Base-by-base conservation (phyloP, 2,329 filamentous ascomycete genomes). In the Verticillium nubilum region DNA sequence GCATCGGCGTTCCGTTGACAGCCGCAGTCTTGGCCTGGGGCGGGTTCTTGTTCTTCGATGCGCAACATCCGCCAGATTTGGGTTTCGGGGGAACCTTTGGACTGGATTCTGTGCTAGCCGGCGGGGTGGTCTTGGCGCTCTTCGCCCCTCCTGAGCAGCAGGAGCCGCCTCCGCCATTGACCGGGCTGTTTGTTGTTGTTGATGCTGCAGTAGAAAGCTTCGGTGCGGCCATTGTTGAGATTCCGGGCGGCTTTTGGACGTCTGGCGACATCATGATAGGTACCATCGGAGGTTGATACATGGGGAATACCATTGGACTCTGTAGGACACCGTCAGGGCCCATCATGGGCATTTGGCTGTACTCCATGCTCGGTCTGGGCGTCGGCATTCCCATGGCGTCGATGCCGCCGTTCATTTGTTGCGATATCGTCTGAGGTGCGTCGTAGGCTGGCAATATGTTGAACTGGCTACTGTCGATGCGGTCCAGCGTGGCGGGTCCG, bases 381-480 rank as follows among this genome's bases (percentile, higher is more conserved):
- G 53, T 42, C 5, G 71, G 58, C 26, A 42, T 33, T 5, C 37
- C 42, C 28, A 61, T 60, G n/a, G 63, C 61, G 28, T 50, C 61
- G 60, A 64, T 56, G 63, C 62, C 63, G 60, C 57, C 58, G 62
- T 62, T 65, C 69, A 65, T 69, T 42, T 67, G 68, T 26, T 59
- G 58, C 2, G 58, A 19, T 15, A 63, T 56, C 13, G 61, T 13
- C 19, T 59, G 59, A 1, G 57, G 67, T 47, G 64, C 61, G 52
- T 66, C 68, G 55, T 67, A 71, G 13, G 72, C 67, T 2, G 75
- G 69, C 53, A 81, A 59, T 54, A 84, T 70, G 65, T 83, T 85
- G 60, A 84, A 67, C 60, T 78, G 79, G 63, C 70, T 78, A n/a
- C 76, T 72, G 63, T 85, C 80, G 73, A 85, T 83, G 60, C 82